Evolutionary conservation across 805 yeast species (phyloP), one percentile per base, ranked within the genome.

Genomic region (Pichia nanzhaoensis): DNA sequence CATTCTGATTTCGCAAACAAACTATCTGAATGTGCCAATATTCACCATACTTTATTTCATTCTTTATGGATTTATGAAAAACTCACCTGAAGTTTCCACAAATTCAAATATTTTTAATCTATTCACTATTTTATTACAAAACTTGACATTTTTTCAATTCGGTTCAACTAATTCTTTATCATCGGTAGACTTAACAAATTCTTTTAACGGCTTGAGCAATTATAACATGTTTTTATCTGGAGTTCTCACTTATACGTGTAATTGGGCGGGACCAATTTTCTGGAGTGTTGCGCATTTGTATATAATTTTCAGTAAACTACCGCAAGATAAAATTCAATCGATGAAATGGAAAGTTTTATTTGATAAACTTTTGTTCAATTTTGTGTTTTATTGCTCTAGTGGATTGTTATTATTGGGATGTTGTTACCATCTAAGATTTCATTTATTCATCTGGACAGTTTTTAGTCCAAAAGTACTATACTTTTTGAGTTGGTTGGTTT

Each of bases 371-470:
- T 43, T 68, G n/a, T 55, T 67, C 20, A 61, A 66, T 18, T 61
- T 79, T 30, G 56, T 73, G 1, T 84, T 82, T 55, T 84, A 84
- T 59, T 66, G 82, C 2, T 51, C 81, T 1, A 68, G 80, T 9
- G 82, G 85, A 1, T 54, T 76, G 2, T 74, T 75, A 37, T 71
- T 88, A 41, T 59, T 85, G 36, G 65, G 68, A 0, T 82, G 96
- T 13, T 93, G 98, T 60, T 72, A 74, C 41, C 69, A 75, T 18
- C 71, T 90, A 53, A 71, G 95, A 53, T 84, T 82, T 57, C 99
- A 93, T 61, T 69, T 93, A 46, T 93, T 93, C 60, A 84, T 93
- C 9, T 93, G 99, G 99, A 90, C 98, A 2, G 99, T 93, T 7
- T 93, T 93, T 66, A 85, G 95, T 42, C 99, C 99, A 1, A 91